A percentile compares a stretch with the other conserved stretches of the same genome.
Conservation (phyloP, 352 stramenopile species). For the Phytophthora brassicae region DNA sequence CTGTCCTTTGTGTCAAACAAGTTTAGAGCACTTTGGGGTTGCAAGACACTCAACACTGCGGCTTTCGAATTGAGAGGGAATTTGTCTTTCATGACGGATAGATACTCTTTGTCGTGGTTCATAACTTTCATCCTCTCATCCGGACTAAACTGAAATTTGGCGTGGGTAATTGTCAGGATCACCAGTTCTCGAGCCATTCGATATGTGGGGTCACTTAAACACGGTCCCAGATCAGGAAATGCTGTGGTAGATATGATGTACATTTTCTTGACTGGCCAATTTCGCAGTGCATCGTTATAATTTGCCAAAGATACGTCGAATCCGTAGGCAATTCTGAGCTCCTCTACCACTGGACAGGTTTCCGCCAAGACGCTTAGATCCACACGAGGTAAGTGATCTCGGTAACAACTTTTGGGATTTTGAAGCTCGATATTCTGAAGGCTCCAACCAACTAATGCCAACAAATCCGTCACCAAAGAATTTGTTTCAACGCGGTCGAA, state of each 20-base stretch:
- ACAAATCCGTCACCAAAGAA: background rate
- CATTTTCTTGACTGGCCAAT: conserved; percentile 17
- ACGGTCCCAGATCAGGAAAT: background rate
- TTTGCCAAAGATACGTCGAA: background rate
- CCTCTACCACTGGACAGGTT: background rate
- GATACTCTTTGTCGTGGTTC: background rate
- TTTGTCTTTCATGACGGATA: no score
- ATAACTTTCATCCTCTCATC: background rate
- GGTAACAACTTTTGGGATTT: no score
- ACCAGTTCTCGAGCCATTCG: conserved; percentile 5
- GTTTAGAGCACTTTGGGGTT: no score
- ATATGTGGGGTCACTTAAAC: conserved; percentile 1
- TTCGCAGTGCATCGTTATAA: background rate
- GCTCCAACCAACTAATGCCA: background rate
- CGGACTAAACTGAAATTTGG: background rate
- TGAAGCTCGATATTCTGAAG: no score
- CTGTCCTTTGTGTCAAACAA: no score
- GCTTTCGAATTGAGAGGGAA: no score
- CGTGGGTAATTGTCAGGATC: conserved; percentile 1
- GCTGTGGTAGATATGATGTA: background rate
- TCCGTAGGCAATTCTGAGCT: background rate
- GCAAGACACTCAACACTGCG: no score
- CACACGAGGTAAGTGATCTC: background rate
- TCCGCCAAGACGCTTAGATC: background rate
- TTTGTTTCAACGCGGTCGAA: background rate